These are phyloP conservation scores for Fusarium sublunatum DNA, from an alignment of 2,329 filamentous ascomycete species.

Conservation along the genomic window DNA sequence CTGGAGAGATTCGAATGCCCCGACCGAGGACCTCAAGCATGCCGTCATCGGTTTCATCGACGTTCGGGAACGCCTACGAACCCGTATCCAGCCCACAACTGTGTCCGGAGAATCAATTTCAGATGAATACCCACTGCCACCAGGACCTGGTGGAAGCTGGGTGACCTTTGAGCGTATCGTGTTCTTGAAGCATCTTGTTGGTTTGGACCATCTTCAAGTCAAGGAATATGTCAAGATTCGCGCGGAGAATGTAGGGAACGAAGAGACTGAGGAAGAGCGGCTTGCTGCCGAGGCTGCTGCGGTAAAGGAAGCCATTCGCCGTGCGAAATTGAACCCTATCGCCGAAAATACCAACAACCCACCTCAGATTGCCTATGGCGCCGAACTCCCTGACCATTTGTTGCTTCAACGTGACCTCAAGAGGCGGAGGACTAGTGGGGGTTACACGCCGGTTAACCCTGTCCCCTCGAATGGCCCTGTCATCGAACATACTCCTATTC, in stretches of 20 bases:
- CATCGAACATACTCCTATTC: conserved; percentile 38
- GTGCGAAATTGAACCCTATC: conserved; percentile 57
- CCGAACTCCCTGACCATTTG: conserved; percentile 59
- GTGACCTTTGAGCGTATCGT: conserved; percentile 71
- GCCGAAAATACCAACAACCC: conserved; percentile 57
- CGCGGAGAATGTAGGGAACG: conserved; percentile 53
- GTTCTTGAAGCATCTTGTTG: conserved; percentile 67
- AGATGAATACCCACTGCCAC: conserved; percentile 61
- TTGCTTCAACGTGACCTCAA: conserved; percentile 56
- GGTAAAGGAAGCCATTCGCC: conserved; percentile 59
- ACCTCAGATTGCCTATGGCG: conserved; percentile 63
- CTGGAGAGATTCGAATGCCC: conserved; percentile 69
- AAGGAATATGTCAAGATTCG: conserved; percentile 72
- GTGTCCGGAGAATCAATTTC: conserved; percentile 61
- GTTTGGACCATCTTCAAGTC: conserved; percentile 66
- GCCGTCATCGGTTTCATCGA: conserved; percentile 72
- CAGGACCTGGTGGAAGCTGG: conserved; percentile 71
- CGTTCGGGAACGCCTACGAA: conserved; percentile 68
- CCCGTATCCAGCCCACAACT: conserved; percentile 64
- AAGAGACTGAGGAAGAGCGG: conserved; percentile 55
- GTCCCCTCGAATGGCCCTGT: conserved; percentile 40
- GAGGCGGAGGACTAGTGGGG: conserved; percentile 58
- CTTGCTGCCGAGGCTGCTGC: conserved; percentile 56
- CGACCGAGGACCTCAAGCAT: conserved; percentile 63
- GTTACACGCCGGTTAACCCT: conserved; percentile 50